A percentile compares a stretch with the other conserved stretches of the same genome.
phyloP scores from a whole-genome alignment of 2,329 filamentous ascomycete species.

The Apiospora aurea region DNA sequence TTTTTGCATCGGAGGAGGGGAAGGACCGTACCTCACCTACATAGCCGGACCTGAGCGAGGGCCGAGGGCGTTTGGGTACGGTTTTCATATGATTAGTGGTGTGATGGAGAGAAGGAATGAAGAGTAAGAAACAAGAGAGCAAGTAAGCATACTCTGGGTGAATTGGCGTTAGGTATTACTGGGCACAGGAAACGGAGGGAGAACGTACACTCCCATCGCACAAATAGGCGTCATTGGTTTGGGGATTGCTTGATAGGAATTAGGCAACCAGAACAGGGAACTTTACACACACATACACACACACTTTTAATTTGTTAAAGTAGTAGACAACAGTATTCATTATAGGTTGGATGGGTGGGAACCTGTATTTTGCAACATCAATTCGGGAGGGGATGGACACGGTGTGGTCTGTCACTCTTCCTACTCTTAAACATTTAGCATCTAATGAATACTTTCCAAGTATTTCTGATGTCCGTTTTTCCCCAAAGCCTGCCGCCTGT shows the following conservation, averaged over 20 bases:
- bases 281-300: background rate
- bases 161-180: background rate
- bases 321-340: background rate
- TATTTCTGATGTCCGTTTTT: background rate
- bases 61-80: background rate
- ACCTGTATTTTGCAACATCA: background rate
- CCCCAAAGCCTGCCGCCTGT: too few species aligned
- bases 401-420: background rate
- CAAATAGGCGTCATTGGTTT: background rate
- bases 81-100: background rate
- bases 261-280: background rate
- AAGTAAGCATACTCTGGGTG: background rate
- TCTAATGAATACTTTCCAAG: constrained; percentile 18
- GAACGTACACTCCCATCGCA: background rate
- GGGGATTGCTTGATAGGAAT: background rate
- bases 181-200: background rate
- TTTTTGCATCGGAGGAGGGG: background rate
- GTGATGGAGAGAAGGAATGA: too few species aligned
- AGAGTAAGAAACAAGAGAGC: background rate
- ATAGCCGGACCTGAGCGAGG: background rate
- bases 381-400: background rate
- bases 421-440: background rate
- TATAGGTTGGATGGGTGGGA: background rate
- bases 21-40: background rate
- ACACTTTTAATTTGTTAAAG: background rate